Conservation (phyloP, 805 yeast species). For the Yarrowia osloensis region DNA sequence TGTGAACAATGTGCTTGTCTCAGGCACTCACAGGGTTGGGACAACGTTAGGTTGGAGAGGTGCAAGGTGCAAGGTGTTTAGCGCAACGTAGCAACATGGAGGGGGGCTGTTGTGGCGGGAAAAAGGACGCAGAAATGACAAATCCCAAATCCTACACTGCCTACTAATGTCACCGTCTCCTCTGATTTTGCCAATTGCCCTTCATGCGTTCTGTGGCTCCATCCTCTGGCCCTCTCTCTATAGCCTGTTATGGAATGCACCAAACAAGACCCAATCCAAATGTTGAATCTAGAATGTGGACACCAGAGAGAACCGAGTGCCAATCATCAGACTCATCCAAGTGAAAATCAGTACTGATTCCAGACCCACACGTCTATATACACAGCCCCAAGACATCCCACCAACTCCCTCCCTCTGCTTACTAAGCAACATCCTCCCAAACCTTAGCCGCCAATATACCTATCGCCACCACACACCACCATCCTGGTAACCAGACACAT, state of each 20-base stretch:
- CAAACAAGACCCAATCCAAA: not conserved
- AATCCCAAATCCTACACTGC: too few species aligned
- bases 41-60: not conserved
- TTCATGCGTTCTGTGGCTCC: too few species aligned
- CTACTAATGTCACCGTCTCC: too few species aligned
- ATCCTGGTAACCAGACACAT: not conserved
- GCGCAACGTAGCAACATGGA: not conserved
- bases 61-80: not conserved
- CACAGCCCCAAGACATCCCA: too few species aligned
- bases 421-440: not conserved
- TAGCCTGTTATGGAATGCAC: not conserved
- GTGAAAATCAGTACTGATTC: too few species aligned
- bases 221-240: too few species aligned
- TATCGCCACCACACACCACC: slow-evolving; percentile 11
- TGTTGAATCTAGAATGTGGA: not conserved
- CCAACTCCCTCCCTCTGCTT: not conserved
- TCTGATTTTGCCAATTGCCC: too few species aligned
- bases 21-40: not conserved
- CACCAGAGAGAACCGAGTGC: not conserved
- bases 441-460: not conserved
- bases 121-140: too few species aligned
- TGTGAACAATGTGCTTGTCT: slow-evolving; percentile 8
- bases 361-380: too few species aligned
- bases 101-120: too few species aligned
- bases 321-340: too few species aligned